Percentiles rank a stretch among this genome's conserved stretches.
Evolutionary conservation across 768 basidiomycete genomes (phyloP).

Genomic region (Leccinum subtestaceum): DNA sequence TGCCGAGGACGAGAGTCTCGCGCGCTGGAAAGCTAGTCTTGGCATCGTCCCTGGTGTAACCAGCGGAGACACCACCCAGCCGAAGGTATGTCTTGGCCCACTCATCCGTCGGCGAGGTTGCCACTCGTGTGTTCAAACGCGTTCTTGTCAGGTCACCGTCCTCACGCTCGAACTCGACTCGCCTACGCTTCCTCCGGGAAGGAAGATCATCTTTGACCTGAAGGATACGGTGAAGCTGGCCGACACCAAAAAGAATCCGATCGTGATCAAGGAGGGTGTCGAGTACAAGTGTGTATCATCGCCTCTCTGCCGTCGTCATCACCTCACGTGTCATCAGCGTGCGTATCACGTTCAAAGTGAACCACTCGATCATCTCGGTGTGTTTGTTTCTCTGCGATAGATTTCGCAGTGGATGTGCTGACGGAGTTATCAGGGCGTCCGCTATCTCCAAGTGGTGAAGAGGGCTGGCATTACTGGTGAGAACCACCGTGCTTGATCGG

Average conservation of each 20-base stretch:
- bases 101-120: slow-evolving; percentile 6
- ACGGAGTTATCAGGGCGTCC: slow-evolving; percentile 55
- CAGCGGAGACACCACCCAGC: slow-evolving; percentile 42
- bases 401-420: slow-evolving; percentile 3
- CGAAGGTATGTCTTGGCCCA: slow-evolving; percentile 52
- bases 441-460: slow-evolving; percentile 90
- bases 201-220: slow-evolving; percentile 67
- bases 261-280: slow-evolving; percentile 78
- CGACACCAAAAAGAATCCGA: slow-evolving; percentile 73
- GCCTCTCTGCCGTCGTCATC: background rate
- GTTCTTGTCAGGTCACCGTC: slow-evolving; percentile 56
- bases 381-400: slow-evolving; percentile 15
- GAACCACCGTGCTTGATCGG: background rate
- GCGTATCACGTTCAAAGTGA: slow-evolving; percentile 80
- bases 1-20: slow-evolving; percentile 87
- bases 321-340: slow-evolving; percentile 46
- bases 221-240: slow-evolving; percentile 42
- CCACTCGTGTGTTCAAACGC: slow-evolving; percentile 23
- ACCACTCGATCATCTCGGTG: slow-evolving; percentile 86
- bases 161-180: slow-evolving; percentile 78
- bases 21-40: slow-evolving; percentile 93
- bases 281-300: slow-evolving; percentile 70
- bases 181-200: slow-evolving; percentile 60
- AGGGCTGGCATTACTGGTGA: slow-evolving; percentile 70
- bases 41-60: slow-evolving; percentile 65